Evolutionary conservation across 257 asterid species (phyloP).

Genomic region (Catharanthus roseus): DNA sequence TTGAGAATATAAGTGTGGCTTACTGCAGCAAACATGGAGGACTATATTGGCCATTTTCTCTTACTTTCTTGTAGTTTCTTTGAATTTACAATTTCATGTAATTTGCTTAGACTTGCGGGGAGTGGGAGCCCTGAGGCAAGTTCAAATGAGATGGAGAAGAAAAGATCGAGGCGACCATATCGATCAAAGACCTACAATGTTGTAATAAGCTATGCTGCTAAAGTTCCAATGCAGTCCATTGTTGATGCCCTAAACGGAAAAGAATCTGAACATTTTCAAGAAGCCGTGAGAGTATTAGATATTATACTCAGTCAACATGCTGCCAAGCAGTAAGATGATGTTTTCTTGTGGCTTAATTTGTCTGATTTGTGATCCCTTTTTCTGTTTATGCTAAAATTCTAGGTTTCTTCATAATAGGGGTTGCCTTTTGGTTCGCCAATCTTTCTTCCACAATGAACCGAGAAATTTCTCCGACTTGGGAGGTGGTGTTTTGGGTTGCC

Average conservation of each 20-base stretch:
- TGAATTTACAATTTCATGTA: neutral
- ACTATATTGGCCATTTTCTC: neutral
- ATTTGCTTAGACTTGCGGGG: conserved; percentile 27
- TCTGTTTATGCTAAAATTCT: neutral
- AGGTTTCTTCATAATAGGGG: conserved; percentile 43
- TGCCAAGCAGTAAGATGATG: conserved; percentile 39
- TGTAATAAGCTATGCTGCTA: conserved; percentile 53
- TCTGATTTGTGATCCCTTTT: too few species aligned
- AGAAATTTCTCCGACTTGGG: conserved; percentile 43
- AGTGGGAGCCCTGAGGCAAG: conserved; percentile 36
- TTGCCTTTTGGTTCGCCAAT: conserved; percentile 68
- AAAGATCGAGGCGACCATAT: conserved; percentile 39
- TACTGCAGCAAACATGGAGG: too few species aligned
- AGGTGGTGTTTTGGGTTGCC: conserved; percentile 66
- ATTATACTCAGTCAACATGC: conserved; percentile 60
- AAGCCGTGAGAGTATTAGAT: conserved; percentile 68
- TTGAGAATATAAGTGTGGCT: too few species aligned
- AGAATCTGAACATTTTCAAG: conserved; percentile 65
- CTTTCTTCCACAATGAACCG: conserved; percentile 54
- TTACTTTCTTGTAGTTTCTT: neutral
- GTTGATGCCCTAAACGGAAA: conserved; percentile 45
- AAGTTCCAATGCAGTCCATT: conserved; percentile 55
- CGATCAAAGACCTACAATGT: conserved; percentile 53
- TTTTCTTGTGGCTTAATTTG: too few species aligned
- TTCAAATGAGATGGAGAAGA: conserved; percentile 35